Base-by-base conservation (phyloP, 2,329 filamentous ascomycete genomes). In the Ceratocystiopsis brevicomis region DNA sequence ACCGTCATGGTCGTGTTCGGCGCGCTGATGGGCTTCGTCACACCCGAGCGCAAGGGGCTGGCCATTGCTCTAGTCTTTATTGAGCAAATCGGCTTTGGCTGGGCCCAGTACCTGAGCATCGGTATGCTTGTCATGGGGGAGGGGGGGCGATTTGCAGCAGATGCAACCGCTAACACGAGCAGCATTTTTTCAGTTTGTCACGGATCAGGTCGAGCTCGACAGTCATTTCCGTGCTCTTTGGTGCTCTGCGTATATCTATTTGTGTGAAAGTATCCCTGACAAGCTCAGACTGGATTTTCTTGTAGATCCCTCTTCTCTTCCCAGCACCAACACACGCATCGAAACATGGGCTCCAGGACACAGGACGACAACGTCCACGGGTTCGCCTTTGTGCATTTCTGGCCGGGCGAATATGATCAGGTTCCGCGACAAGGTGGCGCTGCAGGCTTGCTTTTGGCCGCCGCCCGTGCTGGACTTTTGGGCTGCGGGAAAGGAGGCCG, bases 1-100 rank as follows among this genome's bases (percentile, higher is more conserved):
- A 57, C 59, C 37, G 49, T 67, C 18, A 69, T 69, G 64, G 62
- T 66, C 5, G 45, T 68, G 8, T 68, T 66, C 44, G 66, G 64
- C 2, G 59, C 59, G 0, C 50, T 68, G 16, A 50, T 68, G 17
- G 64, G 58, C 0, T 50, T 67, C 4, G 63, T 56, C 0, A 65
- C 56, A 5, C 64, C 66, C 0, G 48, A 57, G 21, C 58, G 63
- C 35, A 64, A 65, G 51, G 63, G 59, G 6, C 57, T 62, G 47
- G 63, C 65, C 52, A 62, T 67, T 40, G 65, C 63, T 0, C 65
- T 68, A 42, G 56, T 64, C 13, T 67, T 68, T 51, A 54, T 68
- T 15, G 58, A 58, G 6, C 56, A 64, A 50, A 54, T 57, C 13
- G 64, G 60, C 5, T 69, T 65, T 48, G 64, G 64, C 6, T 68